Evolutionary conservation across 108 stramenopile species (phyloP), one percentile per base, ranked within the genome.

Genomic region (Bacterosira constricta): DNA sequence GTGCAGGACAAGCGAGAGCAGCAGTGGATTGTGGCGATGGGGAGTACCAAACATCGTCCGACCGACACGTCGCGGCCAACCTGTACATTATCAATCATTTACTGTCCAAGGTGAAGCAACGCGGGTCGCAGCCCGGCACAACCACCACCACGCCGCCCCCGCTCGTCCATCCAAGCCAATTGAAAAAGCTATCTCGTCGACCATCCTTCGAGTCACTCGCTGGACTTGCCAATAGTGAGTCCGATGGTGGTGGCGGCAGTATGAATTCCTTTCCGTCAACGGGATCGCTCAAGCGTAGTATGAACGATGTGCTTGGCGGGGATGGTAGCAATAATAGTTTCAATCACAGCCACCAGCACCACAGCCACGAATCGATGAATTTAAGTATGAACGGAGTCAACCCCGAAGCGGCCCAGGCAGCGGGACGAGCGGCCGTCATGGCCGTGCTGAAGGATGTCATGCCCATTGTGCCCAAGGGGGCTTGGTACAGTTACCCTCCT

Each of bases 151-250:
- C 68, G 23, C 38, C 59, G 3, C 41, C 74, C 15, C 36, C 34
- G 34, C 49, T 83, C 42, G 75, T 86, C 13, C 61, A 82, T 58
- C 67, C 83, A 23, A 52, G 73, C 0, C 59, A 71, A 32, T 62
- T 90, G 25, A 89, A 89, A 64, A 83, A 85, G 52, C 66, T 96
- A 5, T 75, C 83, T 12, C 76, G 91, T 3, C 82, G 95, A 49
- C 89, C 95, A 4, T 85, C 84, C 12, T 96, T 93, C 64, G 95
- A 96, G 63, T 93, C 95, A 6, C 67, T 96, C 5, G 77, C 84
- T 44, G 60, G 79, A 64, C 51, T 74, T 31, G n/a, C n/a, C n/a
- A n/a, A n/a, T n/a, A n/a, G n/a, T n/a, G n/a, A n/a, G n/a, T n/a
- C n/a, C n/a, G n/a, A n/a, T n/a, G n/a, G n/a, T n/a, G n/a, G n/a